These are phyloP conservation scores for Malus orientalis DNA, from an alignment of 306 rosid species.

Conservation along the genomic window DNA sequence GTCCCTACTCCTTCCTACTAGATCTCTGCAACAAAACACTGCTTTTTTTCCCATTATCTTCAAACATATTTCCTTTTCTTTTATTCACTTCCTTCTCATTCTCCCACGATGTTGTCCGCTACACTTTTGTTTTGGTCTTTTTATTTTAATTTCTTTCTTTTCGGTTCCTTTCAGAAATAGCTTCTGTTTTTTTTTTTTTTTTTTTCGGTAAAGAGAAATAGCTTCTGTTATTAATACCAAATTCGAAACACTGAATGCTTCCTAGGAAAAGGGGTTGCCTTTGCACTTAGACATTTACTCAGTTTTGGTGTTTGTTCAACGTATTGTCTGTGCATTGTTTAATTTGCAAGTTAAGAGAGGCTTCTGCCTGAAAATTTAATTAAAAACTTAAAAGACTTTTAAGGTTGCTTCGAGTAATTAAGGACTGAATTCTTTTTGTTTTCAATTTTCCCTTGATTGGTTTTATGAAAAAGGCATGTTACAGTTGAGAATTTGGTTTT, in stretches of 20 bases:
- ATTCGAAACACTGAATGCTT: slow-evolving; percentile 10
- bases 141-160: not conserved
- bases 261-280: not conserved
- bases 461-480: slow-evolving; percentile 10
- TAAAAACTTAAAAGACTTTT: not conserved
- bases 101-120: not conserved
- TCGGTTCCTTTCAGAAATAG: slow-evolving; percentile 4
- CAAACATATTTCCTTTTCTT: not conserved
- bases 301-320: slow-evolving; percentile 2
- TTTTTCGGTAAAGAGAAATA: too few relatives aligned
- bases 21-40: slow-evolving; percentile 42
- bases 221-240: not conserved
- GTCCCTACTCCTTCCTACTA: slow-evolving; percentile 19
- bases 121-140: not conserved
- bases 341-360: slow-evolving; percentile 13
- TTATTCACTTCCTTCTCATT: slow-evolving; percentile 5
- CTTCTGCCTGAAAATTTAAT: slow-evolving; percentile 1
- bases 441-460: slow-evolving; percentile 3
- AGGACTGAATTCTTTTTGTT: not conserved
- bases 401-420: slow-evolving; percentile 21
- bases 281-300: not conserved
- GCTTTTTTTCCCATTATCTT: slow-evolving; percentile 12
- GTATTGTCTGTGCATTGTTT: slow-evolving; percentile 22
- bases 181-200: too few relatives aligned
- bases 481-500: slow-evolving; percentile 13